Conservation (phyloP, 345 rosid genomes). For the Populus simonii region DNA sequence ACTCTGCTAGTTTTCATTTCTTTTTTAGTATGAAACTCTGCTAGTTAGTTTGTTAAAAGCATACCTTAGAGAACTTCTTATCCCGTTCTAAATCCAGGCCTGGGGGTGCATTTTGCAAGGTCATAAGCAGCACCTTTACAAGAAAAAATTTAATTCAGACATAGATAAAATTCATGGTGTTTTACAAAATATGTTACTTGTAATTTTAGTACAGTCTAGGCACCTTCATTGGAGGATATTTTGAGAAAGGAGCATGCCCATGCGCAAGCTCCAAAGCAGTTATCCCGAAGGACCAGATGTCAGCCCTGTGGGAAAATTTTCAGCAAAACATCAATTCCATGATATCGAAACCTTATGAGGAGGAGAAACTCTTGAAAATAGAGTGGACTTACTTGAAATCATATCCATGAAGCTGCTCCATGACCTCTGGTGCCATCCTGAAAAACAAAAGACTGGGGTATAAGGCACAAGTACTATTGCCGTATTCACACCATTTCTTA, state of each 20-base stretch:
- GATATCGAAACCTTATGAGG: constrained; percentile 7
- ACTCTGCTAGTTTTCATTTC: constrained; percentile 7
- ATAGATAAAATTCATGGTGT: constrained; percentile 1
- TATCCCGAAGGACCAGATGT: constrained; percentile 98
- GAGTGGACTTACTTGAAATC: constrained; percentile 74
- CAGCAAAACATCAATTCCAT: constrained; percentile 24
- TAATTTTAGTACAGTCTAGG: constrained; percentile 8
- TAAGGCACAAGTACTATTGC: neutral
- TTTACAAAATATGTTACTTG: constrained; percentile 10
- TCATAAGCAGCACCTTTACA: constrained; percentile 91
- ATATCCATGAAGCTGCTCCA: constrained; percentile 98
- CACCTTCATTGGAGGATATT: constrained; percentile 99
- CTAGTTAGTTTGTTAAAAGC: constrained; percentile 7
- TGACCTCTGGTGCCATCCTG: constrained; percentile 99
- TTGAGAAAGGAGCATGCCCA: constrained; percentile 99
- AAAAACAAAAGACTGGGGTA: constrained; percentile 12
- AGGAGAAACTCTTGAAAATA: constrained; percentile 9
- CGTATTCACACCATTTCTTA: neutral
- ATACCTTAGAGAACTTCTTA: constrained; percentile 87
- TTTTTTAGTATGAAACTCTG: neutral
- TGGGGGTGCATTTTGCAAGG: constrained; percentile 99
- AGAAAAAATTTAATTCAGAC: constrained; percentile 26
- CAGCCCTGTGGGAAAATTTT: constrained; percentile 63
- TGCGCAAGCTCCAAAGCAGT: constrained; percentile 99
- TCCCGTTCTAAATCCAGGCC: constrained; percentile 96